A percentile compares a stretch with the other conserved stretches of the same genome.
These are phyloP conservation scores for Polychaeton citri DNA, from an alignment of 2,329 filamentous ascomycete species.

Conservation along the genomic window DNA sequence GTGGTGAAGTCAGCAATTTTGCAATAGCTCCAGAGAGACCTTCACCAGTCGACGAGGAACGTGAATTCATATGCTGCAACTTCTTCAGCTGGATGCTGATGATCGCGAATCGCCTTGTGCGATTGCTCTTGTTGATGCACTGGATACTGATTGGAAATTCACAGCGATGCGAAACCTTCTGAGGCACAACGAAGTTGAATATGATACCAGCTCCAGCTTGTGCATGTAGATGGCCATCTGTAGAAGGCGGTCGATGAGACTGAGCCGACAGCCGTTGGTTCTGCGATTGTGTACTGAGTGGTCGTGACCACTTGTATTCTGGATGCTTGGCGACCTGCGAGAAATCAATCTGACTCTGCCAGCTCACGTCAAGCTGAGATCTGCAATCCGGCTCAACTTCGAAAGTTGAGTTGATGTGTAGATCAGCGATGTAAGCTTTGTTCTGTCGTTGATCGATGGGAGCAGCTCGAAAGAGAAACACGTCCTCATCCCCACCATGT, in stretches of 20 bases:
- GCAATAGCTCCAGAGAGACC: slow-evolving; percentile 6
- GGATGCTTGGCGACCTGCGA: slow-evolving; percentile 6
- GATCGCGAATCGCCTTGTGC: slow-evolving; percentile 55
- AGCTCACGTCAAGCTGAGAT: slow-evolving; percentile 12
- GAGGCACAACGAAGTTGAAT: slow-evolving; percentile 57
- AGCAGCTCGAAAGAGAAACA: slow-evolving; percentile 42
- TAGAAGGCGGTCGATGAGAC: background rate
- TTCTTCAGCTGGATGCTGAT: slow-evolving; percentile 31
- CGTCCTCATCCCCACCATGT: slow-evolving; percentile 58
- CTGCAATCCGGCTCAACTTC: slow-evolving; percentile 10
- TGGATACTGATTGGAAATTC: slow-evolving; percentile 62
- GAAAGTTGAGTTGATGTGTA: slow-evolving; percentile 8
- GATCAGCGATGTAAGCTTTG: background rate
- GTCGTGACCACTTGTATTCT: slow-evolving; percentile 15
- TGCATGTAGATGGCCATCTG: background rate
- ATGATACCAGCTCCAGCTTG: slow-evolving; percentile 42
- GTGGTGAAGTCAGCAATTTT: slow-evolving; percentile 8
- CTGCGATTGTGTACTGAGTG: slow-evolving; percentile 4
- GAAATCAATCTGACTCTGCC: slow-evolving; percentile 13
- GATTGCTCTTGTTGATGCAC: slow-evolving; percentile 57
- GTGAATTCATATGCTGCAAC: slow-evolving; percentile 1
- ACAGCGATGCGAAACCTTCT: slow-evolving; percentile 47
- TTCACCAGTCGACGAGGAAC: background rate
- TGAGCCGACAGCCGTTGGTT: background rate
- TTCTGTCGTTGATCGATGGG: background rate